Evolutionary conservation across 116 monocot genomes (phyloP).

Genomic region (Zostera marina): DNA sequence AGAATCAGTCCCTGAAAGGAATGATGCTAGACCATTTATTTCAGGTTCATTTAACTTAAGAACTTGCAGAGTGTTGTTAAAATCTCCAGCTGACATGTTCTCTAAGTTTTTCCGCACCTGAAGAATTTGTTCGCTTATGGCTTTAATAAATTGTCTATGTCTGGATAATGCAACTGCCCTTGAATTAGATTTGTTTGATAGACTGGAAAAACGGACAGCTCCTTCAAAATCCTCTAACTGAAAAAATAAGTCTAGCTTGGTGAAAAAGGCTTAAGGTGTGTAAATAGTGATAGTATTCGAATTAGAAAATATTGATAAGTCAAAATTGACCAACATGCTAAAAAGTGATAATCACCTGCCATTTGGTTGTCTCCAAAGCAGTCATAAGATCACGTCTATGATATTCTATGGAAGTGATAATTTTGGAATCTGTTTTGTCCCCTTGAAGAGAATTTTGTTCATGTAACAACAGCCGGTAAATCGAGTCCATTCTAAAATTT

Average conservation of each 20-base stretch:
- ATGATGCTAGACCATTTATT: slow-evolving; percentile 31
- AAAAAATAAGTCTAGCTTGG: background rate
- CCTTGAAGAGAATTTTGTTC: slow-evolving; percentile 23
- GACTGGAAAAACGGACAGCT: slow-evolving; percentile 36
- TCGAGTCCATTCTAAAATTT: slow-evolving; percentile 44
- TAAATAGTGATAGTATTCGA: no score
- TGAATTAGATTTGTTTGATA: slow-evolving; percentile 35
- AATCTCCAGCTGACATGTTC: slow-evolving; percentile 16
- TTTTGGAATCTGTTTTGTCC: slow-evolving; percentile 13
- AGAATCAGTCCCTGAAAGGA: slow-evolving; percentile 37
- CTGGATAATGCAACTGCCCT: slow-evolving; percentile 36
- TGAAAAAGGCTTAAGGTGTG: no score
- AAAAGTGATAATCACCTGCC: slow-evolving; percentile 34
- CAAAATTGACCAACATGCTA: no score
- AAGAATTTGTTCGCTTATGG: slow-evolving; percentile 43
- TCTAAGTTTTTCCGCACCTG: slow-evolving; percentile 27
- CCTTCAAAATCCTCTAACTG: slow-evolving; percentile 72
- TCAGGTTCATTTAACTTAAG: slow-evolving; percentile 33
- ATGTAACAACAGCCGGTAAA: slow-evolving; percentile 43
- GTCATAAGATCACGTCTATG: slow-evolving; percentile 49
- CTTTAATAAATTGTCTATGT: slow-evolving; percentile 45
- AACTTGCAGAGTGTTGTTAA: slow-evolving; percentile 6
- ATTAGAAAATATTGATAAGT: no score
- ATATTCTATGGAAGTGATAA: slow-evolving; percentile 23
- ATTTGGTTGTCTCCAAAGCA: slow-evolving; percentile 52